Percentiles rank a stretch among this genome's conserved stretches.
phyloP scores from a whole-genome alignment of 1,284 basidiomycete species.

The Ceratobasidium sp. region DNA sequence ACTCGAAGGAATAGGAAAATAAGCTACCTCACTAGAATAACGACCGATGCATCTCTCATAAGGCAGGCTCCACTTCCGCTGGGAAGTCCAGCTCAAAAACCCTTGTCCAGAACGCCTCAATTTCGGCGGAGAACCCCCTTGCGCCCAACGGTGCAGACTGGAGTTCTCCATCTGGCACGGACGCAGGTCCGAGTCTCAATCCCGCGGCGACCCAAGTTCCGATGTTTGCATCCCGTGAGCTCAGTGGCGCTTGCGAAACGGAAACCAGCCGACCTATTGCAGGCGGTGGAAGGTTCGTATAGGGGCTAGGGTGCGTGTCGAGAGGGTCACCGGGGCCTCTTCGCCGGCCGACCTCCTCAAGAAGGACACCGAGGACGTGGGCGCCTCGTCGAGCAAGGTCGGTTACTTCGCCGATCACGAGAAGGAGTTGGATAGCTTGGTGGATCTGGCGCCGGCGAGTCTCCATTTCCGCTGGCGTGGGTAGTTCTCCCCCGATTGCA shows the following conservation, averaged over 20 bases:
- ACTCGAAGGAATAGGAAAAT: neutral
- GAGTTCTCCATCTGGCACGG: slow-evolving; percentile 26
- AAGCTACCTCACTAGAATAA: too few species aligned
- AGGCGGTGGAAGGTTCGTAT: neutral
- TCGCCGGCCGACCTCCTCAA: slow-evolving; percentile 22
- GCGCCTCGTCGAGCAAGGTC: slow-evolving; percentile 31
- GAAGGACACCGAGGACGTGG: slow-evolving; percentile 27
- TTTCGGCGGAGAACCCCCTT: slow-evolving; percentile 9
- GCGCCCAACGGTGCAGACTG: slow-evolving; percentile 29
- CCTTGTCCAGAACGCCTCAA: slow-evolving; percentile 34
- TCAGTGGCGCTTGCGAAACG: neutral
- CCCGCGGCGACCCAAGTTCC: slow-evolving; percentile 31
- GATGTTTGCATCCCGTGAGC: neutral
- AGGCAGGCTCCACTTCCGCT: neutral
- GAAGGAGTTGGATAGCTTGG: slow-evolving; percentile 31
- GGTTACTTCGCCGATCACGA: slow-evolving; percentile 25
- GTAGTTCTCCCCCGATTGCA: slow-evolving; percentile 23
- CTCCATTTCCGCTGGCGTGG: slow-evolving; percentile 37
- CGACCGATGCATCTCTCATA: neutral
- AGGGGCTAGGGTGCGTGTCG: slow-evolving; percentile 14
- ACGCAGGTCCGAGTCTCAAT: neutral
- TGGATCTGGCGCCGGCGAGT: slow-evolving; percentile 38
- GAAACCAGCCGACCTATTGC: slow-evolving; percentile 17
- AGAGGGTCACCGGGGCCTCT: neutral
- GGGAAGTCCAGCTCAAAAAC: slow-evolving; percentile 42